Evolutionary conservation across 768 basidiomycete species (phyloP).

Genomic region (Leucocoprinus sp.): DNA sequence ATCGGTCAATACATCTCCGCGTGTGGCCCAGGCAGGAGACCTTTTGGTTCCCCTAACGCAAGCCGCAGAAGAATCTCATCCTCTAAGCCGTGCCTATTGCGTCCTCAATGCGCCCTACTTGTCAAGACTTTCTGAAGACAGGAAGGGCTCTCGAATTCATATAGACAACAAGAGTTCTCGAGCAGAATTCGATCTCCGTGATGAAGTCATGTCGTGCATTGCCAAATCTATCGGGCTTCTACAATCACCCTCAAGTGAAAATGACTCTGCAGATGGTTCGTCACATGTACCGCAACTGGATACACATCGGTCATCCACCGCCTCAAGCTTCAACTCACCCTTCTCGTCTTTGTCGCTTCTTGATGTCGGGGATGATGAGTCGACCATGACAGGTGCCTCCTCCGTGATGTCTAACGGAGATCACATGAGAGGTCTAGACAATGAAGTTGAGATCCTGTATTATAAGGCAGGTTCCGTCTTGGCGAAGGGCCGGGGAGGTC

Average conservation of each 20-base stretch:
- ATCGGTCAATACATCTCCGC: slow-evolving; percentile 31
- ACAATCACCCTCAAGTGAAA: slow-evolving; percentile 72
- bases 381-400: slow-evolving; percentile 57
- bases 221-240: slow-evolving; percentile 94
- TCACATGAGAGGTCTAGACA: slow-evolving; percentile 81
- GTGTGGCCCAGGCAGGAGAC: slow-evolving; percentile 71
- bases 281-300: slow-evolving; percentile 47
- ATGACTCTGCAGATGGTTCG: slow-evolving; percentile 58
- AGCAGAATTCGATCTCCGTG: slow-evolving; percentile 89
- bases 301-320: slow-evolving; percentile 24
- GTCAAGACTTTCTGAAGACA: slow-evolving; percentile 22
- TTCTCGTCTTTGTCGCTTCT: slow-evolving; percentile 70
- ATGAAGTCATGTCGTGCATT: slow-evolving; percentile 96
- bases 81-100: slow-evolving; percentile 39
- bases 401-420: slow-evolving; percentile 40
- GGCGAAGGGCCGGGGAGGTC: slow-evolving; percentile 82
- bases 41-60: slow-evolving; percentile 52
- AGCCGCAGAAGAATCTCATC: slow-evolving; percentile 37
- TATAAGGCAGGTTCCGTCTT: slow-evolving; percentile 82
- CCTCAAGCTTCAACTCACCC: slow-evolving; percentile 48
- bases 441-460: slow-evolving; percentile 93
- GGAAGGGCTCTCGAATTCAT: slow-evolving; percentile 16
- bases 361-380: slow-evolving; percentile 62
- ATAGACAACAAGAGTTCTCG: slow-evolving; percentile 19
- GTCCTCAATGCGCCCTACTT: slow-evolving; percentile 43